phyloP scores from a whole-genome alignment of 768 basidiomycete genomes.

The Boletus rubropictus region DNA sequence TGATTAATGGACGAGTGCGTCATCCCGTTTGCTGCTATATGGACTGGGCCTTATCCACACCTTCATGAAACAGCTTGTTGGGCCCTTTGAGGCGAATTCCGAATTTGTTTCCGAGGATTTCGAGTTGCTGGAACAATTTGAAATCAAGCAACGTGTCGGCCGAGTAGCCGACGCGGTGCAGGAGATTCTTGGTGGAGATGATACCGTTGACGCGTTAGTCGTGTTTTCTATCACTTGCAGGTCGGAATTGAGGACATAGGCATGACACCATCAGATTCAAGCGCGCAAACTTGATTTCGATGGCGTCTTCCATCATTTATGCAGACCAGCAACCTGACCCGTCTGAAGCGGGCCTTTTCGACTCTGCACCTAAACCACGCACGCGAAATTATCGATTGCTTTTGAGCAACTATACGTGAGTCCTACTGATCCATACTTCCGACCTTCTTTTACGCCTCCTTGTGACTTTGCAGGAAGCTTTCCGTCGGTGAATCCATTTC shows the following conservation, averaged over 20 bases:
- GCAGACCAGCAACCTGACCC: conserved; percentile 67
- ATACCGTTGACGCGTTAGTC: conserved; percentile 40
- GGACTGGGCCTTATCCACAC: conserved; percentile 1
- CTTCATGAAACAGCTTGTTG: conserved; percentile 54
- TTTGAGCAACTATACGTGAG: conserved; percentile 60
- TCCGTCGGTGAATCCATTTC: conserved; percentile 59
- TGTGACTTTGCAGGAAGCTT: conserved; percentile 48
- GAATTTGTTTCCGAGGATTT: conserved; percentile 73
- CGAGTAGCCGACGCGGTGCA: conserved; percentile 65
- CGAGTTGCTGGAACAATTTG: conserved; percentile 62
- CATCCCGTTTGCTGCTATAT: neutral
- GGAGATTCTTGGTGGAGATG: conserved; percentile 39
- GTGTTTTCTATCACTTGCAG: neutral
- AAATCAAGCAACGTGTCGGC: conserved; percentile 62
- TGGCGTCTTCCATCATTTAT: conserved; percentile 67
- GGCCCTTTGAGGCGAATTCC: conserved; percentile 50
- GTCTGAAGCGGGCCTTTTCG: conserved; percentile 68
- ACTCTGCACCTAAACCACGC: conserved; percentile 55
- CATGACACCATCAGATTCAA: conserved; percentile 37
- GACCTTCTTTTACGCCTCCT: neutral
- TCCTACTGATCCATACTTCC: conserved; percentile 4
- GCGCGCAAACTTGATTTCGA: conserved; percentile 55
- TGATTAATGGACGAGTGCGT: conserved; percentile 83
- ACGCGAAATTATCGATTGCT: conserved; percentile 55
- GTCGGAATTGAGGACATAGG: neutral